Evolutionary conservation across 1,284 basidiomycete genomes (phyloP).

Genomic region (Grifola frondosa): DNA sequence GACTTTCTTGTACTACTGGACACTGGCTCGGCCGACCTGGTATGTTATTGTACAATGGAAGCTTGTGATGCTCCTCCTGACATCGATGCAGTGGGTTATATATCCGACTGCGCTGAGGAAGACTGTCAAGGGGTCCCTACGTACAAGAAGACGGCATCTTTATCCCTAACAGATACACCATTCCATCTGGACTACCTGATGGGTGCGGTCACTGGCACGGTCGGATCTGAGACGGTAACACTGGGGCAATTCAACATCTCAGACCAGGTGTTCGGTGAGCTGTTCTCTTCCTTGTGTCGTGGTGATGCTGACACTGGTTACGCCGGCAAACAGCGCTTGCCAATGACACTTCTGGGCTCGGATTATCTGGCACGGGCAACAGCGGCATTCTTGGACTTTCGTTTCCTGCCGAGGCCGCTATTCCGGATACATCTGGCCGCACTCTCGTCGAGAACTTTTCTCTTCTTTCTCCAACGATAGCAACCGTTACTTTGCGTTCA

Average conservation of each 20-base stretch:
- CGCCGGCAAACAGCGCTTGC: slow-evolving; percentile 41
- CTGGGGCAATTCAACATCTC: slow-evolving; percentile 43
- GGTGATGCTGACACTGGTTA: slow-evolving; percentile 4
- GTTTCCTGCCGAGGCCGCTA: slow-evolving; percentile 50
- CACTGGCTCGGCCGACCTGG: slow-evolving; percentile 56
- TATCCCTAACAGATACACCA: slow-evolving; percentile 30
- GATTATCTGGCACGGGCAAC: slow-evolving; percentile 46
- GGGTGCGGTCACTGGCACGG: slow-evolving; percentile 45
- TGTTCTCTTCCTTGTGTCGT: background rate
- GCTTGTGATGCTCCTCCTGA: slow-evolving; percentile 14
- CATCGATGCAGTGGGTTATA: slow-evolving; percentile 34
- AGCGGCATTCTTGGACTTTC: slow-evolving; percentile 59
- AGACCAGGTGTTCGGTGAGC: slow-evolving; percentile 42
- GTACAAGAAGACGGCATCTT: slow-evolving; percentile 32
- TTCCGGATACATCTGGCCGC: slow-evolving; percentile 42
- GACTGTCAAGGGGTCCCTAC: slow-evolving; percentile 35
- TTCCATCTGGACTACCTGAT: slow-evolving; percentile 48
- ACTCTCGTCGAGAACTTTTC: slow-evolving; percentile 52
- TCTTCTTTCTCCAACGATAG: slow-evolving; percentile 39
- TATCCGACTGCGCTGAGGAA: slow-evolving; percentile 32
- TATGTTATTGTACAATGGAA: slow-evolving; percentile 18
- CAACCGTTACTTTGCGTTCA: slow-evolving; percentile 50
- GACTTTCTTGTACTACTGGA: slow-evolving; percentile 53
- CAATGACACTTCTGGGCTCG: slow-evolving; percentile 44
- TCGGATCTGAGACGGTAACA: slow-evolving; percentile 44